Conservation (phyloP, 2,329 filamentous ascomycete species). For the Neoscytalidium dimidiatum region DNA sequence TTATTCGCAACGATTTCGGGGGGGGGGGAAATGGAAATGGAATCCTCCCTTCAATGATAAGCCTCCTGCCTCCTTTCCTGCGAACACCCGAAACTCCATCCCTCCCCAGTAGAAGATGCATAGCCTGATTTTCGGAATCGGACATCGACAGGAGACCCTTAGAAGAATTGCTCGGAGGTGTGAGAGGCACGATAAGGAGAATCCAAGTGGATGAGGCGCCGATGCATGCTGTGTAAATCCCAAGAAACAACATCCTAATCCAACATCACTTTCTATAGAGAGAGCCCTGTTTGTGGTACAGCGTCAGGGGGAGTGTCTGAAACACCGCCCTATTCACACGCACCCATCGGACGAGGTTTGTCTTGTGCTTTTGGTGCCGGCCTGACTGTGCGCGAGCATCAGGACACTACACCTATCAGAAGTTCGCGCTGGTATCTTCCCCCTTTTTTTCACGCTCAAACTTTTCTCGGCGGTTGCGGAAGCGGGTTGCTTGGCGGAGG, state of each 20-base stretch:
- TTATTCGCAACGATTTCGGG: not conserved
- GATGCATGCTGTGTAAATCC: conserved; percentile 11
- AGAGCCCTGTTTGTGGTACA: not conserved
- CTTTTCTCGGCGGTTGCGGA: conserved; percentile 16
- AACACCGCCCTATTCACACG: not conserved
- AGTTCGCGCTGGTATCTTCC: not conserved
- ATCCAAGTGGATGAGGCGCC: conserved; percentile 10
- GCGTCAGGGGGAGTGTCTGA: not conserved
- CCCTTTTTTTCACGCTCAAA: not conserved
- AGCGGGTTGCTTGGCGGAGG: conserved; percentile 30
- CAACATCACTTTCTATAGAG: not conserved
- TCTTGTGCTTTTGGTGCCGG: not conserved
- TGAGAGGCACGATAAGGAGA: not conserved
- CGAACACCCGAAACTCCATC: conserved; percentile 12
- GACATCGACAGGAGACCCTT: conserved; percentile 7
- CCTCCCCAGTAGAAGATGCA: not conserved
- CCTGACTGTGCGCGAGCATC: not conserved
- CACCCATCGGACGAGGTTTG: not conserved
- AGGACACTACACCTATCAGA: not conserved
- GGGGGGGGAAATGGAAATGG: conserved; percentile 6
- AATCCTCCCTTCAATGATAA: not conserved
- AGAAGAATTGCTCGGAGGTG: conserved; percentile 1
- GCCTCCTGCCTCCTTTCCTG: not conserved
- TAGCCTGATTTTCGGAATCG: conserved; percentile 6
- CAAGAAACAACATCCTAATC: conserved; percentile 3